Conservation (phyloP, 441 rosid genomes). For the Euphorbia celastroides region DNA sequence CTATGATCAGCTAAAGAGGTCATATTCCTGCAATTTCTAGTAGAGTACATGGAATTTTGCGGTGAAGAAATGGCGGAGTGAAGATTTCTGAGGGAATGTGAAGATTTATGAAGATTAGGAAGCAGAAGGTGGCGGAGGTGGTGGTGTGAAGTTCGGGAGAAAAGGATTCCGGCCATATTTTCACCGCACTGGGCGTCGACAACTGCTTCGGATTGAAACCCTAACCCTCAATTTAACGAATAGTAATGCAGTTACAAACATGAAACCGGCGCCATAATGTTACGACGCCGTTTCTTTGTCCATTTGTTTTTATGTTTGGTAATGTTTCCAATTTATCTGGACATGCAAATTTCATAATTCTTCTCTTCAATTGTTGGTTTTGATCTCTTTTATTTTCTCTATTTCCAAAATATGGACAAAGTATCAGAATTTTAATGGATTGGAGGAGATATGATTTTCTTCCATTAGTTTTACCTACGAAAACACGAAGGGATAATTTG, state of each 20-base stretch:
- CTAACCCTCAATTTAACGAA: not conserved
- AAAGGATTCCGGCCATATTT: constrained; percentile 27
- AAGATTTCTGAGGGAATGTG: constrained; percentile 16
- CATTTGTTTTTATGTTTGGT: too few relatives aligned
- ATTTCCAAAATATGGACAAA: too few relatives aligned
- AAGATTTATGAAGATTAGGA: constrained; percentile 8
- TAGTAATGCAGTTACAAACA: not conserved
- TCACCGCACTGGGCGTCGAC: not conserved
- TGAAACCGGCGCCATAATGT: not conserved
- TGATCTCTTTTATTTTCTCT: too few relatives aligned
- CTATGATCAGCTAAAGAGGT: constrained; percentile 16
- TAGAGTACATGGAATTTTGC: not conserved
- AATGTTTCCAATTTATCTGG: too few relatives aligned
- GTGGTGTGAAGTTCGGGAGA: constrained; percentile 20
- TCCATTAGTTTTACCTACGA: too few relatives aligned
- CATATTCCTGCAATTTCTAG: constrained; percentile 21
- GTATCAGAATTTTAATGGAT: too few relatives aligned
- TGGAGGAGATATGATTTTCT: too few relatives aligned
- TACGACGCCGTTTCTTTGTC: not conserved
- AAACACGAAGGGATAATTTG: too few relatives aligned
- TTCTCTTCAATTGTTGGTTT: too few relatives aligned
- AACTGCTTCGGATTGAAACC: not conserved
- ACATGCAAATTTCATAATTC: too few relatives aligned
- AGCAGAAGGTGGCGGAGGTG: constrained; percentile 20
- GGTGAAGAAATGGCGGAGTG: constrained; percentile 14